Conservation (phyloP, 805 yeast genomes). For the Metschnikowia dekortorum region DNA sequence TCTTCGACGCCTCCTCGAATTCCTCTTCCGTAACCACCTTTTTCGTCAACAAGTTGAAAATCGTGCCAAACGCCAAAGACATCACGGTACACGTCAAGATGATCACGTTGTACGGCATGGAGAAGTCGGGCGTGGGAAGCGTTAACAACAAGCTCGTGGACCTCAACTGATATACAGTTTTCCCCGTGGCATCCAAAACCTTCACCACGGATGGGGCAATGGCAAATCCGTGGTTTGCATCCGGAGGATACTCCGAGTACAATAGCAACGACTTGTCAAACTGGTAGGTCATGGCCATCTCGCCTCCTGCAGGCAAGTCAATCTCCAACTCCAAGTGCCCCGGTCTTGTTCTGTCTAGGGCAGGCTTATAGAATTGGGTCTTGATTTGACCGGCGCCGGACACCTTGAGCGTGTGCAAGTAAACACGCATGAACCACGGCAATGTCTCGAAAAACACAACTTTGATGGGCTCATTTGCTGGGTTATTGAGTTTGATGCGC, state of each 20-base stretch:
- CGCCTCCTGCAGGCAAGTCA: conserved; percentile 57
- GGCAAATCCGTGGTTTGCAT: conserved; percentile 96
- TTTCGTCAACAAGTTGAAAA: conserved; percentile 74
- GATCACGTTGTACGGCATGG: conserved; percentile 98
- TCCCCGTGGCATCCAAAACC: conserved; percentile 34
- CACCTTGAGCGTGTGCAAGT: conserved; percentile 58
- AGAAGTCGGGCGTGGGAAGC: conserved; percentile 94
- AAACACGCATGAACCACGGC: conserved; percentile 91
- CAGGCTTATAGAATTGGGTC: conserved; percentile 64
- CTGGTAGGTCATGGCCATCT: conserved; percentile 61
- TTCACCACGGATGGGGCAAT: conserved; percentile 85
- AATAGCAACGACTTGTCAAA: conserved; percentile 85
- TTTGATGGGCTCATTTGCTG: conserved; percentile 42
- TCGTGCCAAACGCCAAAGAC: conserved; percentile 85
- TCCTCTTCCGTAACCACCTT: conserved; percentile 73
- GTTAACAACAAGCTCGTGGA: conserved; percentile 84
- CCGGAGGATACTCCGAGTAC: conserved; percentile 96
- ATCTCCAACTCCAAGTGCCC: conserved; percentile 73
- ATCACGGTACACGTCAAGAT: conserved; percentile 89
- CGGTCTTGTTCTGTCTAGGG: conserved; percentile 75
- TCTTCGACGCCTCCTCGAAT: conserved; percentile 34
- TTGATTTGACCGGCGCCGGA: conserved; percentile 36
- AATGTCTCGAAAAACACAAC: conserved; percentile 72
- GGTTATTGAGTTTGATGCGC: conserved; percentile 73
- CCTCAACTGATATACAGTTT: conserved; percentile 49